phyloP scores from a whole-genome alignment of 2,329 filamentous ascomycete genomes.

The Samsoniella hepiali region DNA sequence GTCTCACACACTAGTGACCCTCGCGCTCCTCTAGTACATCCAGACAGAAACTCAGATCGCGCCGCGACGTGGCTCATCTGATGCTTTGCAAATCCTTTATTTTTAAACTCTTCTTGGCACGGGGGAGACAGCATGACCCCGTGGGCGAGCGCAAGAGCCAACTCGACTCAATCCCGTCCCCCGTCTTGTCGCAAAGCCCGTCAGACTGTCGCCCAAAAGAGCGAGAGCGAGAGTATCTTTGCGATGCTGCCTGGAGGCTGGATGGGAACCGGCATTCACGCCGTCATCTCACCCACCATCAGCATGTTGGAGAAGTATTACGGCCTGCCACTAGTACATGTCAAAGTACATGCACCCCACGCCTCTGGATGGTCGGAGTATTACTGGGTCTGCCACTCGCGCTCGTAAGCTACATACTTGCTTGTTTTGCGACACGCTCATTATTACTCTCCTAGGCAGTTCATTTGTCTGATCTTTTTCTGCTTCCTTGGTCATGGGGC shows the following conservation, averaged over 20 bases:
- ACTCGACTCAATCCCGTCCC: conserved; percentile 1
- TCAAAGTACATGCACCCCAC: background rate
- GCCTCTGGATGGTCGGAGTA: background rate
- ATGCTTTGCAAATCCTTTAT: background rate
- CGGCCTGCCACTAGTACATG: background rate
- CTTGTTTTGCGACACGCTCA: background rate
- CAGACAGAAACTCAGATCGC: background rate
- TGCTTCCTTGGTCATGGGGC: background rate
- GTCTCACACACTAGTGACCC: background rate
- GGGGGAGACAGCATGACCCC: background rate
- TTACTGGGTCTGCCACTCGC: conserved; percentile 1
- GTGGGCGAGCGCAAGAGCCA: background rate
- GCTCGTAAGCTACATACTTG: conserved; percentile 5
- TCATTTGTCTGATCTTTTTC: background rate
- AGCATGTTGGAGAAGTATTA: conserved; percentile 5
- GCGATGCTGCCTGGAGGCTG: background rate
- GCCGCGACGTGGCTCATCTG: conserved; percentile 4
- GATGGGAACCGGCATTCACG: conserved; percentile 2
- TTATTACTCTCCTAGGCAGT: conserved; percentile 5
- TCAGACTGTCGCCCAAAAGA: background rate
- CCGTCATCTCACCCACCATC: conserved; percentile 14
- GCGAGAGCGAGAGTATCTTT: background rate
- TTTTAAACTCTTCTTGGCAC: background rate
- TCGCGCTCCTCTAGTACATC: background rate
- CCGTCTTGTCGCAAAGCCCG: background rate